phyloP scores from a whole-genome alignment of 2,329 filamentous ascomycete genomes.

The Botrytis medusae region DNA sequence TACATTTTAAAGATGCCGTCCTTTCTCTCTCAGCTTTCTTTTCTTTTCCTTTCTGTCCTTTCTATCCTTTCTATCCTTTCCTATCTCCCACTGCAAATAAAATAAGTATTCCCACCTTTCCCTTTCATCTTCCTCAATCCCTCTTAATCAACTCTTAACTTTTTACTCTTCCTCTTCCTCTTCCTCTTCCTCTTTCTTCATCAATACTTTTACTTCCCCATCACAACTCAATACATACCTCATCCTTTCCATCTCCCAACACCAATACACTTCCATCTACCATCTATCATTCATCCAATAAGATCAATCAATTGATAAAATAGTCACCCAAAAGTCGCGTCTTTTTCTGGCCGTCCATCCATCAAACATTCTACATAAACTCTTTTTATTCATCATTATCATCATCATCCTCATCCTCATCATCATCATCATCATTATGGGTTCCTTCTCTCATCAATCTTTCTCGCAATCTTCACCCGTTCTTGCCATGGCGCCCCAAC shows the following conservation, averaged over 20 bases:
- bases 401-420: no score
- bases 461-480: slow-evolving; percentile 35
- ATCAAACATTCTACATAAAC: slow-evolving; percentile 13
- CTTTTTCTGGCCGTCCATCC: slow-evolving; percentile 4
- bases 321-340: slow-evolving; percentile 11
- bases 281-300: slow-evolving; percentile 8
- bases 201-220: slow-evolving; percentile 10
- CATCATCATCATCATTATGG: slow-evolving; percentile 26
- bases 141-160: slow-evolving; percentile 6
- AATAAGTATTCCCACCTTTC: slow-evolving; percentile 27
- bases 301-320: slow-evolving; percentile 23
- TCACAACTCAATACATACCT: background rate
- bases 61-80: background rate
- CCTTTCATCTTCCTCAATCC: background rate
- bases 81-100: slow-evolving; percentile 21
- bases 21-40: slow-evolving; percentile 21
- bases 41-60: slow-evolving; percentile 20
- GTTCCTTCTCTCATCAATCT: slow-evolving; percentile 34
- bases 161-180: slow-evolving; percentile 15
- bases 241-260: background rate
- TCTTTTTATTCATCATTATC: slow-evolving; percentile 19
- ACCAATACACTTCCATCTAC: slow-evolving; percentile 7
- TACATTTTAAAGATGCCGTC: slow-evolving; percentile 1
- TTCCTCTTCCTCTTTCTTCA: slow-evolving; percentile 1
- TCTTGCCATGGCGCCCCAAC: slow-evolving; percentile 35